Evolutionary conservation across 768 basidiomycete genomes (phyloP), one percentile per base, ranked within the genome.

Genomic region (Rhodotorula taiwanensis): DNA sequence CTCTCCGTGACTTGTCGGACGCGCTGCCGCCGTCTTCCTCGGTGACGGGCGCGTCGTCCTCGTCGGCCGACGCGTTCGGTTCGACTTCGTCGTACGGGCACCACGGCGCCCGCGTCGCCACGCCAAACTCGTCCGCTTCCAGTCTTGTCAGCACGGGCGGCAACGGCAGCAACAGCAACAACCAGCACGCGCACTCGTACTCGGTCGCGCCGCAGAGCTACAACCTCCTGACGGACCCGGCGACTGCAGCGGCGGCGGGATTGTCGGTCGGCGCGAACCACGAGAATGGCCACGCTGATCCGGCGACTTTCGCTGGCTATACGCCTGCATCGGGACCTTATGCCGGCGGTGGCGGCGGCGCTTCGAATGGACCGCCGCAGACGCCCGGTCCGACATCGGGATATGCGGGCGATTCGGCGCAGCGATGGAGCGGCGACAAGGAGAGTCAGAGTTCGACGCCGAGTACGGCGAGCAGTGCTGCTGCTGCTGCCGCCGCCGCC

Each of bases 171-270:
- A n/a, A n/a, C 25, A 48, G n/a, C 48, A 58, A 43, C 48, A 41
- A 36, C 49, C 57, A 15, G 31, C 18, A 56, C 44, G 55, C 4
- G 54, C 18, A 27, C 36, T 34, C 59, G 2, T 42, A 36, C 3
- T 30, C 33, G 8, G 30, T 52, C 9, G n/a, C 30, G 30, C 41
- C 16, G 25, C 20, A 43, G 28, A 50, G 28, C 42, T 62, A 60
- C 55, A 62, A 59, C 28, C 55, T 71, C n/a, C 47, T 71, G 27
- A 62, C 55, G 23, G 67, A 71, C 53, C 70, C 70, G 2, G 70
- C 62, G 18, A 71, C 70, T 9, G 23, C 39, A 14, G 70, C 70
- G 8, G 70, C 70, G 30, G 61, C 70, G 23, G 54, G 54, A 39
- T 49, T 58, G 41, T 62, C 57, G 23, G 25, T 39, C 36, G 36